Conservation (phyloP, 169 alveolate species). For the Theileria parva region DNA sequence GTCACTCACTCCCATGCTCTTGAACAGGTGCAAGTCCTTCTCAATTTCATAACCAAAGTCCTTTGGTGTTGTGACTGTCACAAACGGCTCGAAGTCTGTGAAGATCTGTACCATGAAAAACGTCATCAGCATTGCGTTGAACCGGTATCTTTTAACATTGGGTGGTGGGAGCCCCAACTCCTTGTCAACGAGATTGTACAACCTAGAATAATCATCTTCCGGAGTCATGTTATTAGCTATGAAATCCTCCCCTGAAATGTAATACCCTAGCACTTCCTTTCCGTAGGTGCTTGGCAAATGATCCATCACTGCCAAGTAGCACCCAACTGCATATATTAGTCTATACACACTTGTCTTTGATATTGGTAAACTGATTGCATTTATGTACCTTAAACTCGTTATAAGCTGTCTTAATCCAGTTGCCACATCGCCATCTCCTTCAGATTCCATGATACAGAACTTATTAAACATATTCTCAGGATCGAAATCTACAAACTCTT, state of each 20-base stretch:
- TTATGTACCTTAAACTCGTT: constrained; percentile 11
- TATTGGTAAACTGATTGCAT: constrained; percentile 39
- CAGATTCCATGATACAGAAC: too few species aligned
- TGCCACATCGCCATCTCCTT: neutral
- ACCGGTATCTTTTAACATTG: constrained; percentile 10
- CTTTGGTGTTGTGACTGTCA: constrained; percentile 21
- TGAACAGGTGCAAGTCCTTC: neutral
- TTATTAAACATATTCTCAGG: too few species aligned
- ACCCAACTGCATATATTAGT: constrained; percentile 31
- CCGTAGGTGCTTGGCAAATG: constrained; percentile 40
- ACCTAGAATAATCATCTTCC: constrained; percentile 29
- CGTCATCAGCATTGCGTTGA: constrained; percentile 45
- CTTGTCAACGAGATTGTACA: constrained; percentile 23
- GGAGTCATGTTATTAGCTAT: neutral
- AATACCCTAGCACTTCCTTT: constrained; percentile 45
- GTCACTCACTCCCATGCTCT: neutral
- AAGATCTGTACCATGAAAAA: constrained; percentile 44
- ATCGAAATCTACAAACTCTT: too few species aligned
- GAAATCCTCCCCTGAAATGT: constrained; percentile 36
- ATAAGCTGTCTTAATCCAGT: neutral
- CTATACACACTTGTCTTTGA: constrained; percentile 52
- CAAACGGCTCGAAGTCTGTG: constrained; percentile 29
- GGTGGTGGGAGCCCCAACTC: constrained; percentile 32
- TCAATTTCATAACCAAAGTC: neutral
- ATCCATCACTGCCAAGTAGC: constrained; percentile 41